Evolutionary conservation across 495 filamentous ascomycete species (phyloP), one percentile per base, ranked within the genome.

Genomic region (Hypoxylon lenormandii): DNA sequence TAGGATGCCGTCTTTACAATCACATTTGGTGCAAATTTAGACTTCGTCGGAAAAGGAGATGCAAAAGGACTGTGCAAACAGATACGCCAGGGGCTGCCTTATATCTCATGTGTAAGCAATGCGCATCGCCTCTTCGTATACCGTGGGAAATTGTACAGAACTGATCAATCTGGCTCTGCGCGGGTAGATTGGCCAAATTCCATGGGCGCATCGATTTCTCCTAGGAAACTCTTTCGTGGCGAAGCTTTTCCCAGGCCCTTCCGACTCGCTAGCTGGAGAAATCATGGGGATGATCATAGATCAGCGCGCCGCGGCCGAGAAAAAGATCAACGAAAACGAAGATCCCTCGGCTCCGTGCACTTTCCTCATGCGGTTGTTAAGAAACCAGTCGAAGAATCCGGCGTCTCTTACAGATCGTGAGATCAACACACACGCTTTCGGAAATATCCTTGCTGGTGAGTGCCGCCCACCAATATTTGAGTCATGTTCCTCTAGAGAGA

Each of bases 381-480:
- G 38, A 4, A 42, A 42, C 11, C 38, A 42, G 38, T 13, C 38
- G 3, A 42, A 42, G 38, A 42, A 16, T 10, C 38, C 38, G 11
- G 15, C 12, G 12, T 13, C 38, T 13, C 11, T 42, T 16, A 42
- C 11, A 13, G 38, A 42, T 16, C 11, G 38, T 13, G 38, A 42
- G 15, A 42, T 42, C 11, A 42, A 42, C 38, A 16, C 38, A 2
- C 38, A 79, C 63, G 72, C 70, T 0, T 70, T 60, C 30, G 62
- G 52, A 16, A 36, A 78, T 13, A 49, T 76, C n/a, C 72, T 49
- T 8, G 81, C 79, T 2, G 26, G 26, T 28, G 26, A 3, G 26
- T 28, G 26, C 26, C 26, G 3, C 7, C 7, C 26, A n/a, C n/a
- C n/a, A n/a, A 3, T 28, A 28, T 28, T 28, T 28, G 3, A 7